Evolutionary conservation across 2,329 filamentous ascomycete species (phyloP).

Genomic region (Paecilomyces sp.): DNA sequence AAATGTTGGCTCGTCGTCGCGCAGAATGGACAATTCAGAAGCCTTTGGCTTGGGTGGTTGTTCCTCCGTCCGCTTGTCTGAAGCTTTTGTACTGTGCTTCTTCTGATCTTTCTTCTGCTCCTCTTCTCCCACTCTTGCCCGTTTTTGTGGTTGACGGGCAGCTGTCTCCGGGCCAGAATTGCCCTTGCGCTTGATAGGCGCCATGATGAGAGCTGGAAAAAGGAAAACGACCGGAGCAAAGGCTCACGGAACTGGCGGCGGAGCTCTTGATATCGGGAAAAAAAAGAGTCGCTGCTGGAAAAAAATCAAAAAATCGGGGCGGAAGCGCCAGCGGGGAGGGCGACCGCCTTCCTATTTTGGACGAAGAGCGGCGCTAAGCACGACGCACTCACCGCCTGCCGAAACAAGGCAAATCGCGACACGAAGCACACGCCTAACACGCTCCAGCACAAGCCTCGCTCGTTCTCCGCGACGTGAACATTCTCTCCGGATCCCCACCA

Average conservation of each 20-base stretch:
- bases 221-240: neutral
- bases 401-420: constrained; percentile 10
- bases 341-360: constrained; percentile 13
- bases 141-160: constrained; percentile 31
- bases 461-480: constrained; percentile 10
- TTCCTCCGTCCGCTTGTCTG: neutral
- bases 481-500: constrained; percentile 14
- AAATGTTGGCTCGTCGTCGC: constrained; percentile 81
- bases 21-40: constrained; percentile 39
- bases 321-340: neutral
- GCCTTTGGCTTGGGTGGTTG: neutral
- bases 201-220: constrained; percentile 24
- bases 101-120: constrained; percentile 27
- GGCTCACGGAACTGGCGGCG: neutral
- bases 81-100: constrained; percentile 17
- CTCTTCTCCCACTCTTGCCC: constrained; percentile 31
- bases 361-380: neutral
- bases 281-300: constrained; percentile 13
- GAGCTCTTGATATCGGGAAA: constrained; percentile 6
- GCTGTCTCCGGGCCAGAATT: constrained; percentile 28
- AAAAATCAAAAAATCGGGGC: constrained; percentile 16
- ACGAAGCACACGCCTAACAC: constrained; percentile 18
- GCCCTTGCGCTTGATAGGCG: constrained; percentile 40
- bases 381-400: constrained; percentile 11
- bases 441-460: constrained; percentile 5